Base-by-base conservation (phyloP, 169 alveolate genomes). In the Cystoisospora suis region DNA sequence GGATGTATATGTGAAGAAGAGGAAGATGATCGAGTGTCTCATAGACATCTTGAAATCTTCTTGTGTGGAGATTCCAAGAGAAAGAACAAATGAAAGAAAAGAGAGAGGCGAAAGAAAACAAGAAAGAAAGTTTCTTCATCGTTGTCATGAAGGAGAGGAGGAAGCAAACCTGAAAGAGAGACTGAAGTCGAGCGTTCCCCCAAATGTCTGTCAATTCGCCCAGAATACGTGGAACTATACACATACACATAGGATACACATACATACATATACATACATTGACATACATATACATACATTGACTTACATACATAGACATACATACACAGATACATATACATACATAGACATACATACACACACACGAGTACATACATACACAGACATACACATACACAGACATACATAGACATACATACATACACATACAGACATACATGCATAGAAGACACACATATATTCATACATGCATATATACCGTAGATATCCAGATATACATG, bases 111-210 rank as follows among this genome's bases (percentile, higher is more conserved):
- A 29, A 69, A 6, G 3, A 34, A 58, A 9, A 4, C 72, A 58
- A 58, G 2, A 29, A 58, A 3, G 12, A 1, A 34, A 9, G 29
- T 4, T 2, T 58, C n/a, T 58, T 9, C 15, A 27, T 1, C 3
- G 29, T 27, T 29, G 1, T 69, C 29, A 3, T 20, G 29, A 2
- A 9, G 38, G 1, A 9, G 80, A 34, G 32, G 15, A n/a, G 40
- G 17, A 53, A 38, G 44, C 36, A 36, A 5, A n/a, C 46, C 90
- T 80, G 93, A 58, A 80, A 90, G 27, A 90, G 81, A 3, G 93
- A 90, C 70, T 90, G 93, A 27, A 90, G 89, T 40, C 93, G 86
- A n/a, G 93, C 93, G 38, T 90, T 90, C 61, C 90, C 93, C 93
- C 93, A 90, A 29, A 90, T 58, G 88, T 90, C 93, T 29, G 93